Conservation (phyloP, 2,329 filamentous ascomycete species). For the Sphaceloma murrayae region DNA sequence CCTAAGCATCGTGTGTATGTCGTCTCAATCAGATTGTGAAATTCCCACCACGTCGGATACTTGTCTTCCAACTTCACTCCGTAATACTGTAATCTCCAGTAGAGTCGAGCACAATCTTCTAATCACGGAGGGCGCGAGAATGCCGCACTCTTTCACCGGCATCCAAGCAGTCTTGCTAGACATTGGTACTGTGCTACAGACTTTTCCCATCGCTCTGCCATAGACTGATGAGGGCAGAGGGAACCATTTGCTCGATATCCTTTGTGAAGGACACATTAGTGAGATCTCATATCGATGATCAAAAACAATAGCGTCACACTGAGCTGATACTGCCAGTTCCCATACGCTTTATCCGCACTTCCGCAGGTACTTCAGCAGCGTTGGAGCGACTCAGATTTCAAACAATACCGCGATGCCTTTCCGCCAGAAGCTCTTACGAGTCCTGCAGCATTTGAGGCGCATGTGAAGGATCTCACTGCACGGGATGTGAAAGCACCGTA, state of each 20-base stretch:
- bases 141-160: constrained; percentile 23
- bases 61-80: not conserved
- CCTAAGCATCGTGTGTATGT: too few species aligned
- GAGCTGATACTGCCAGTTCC: constrained; percentile 48
- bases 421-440: constrained; percentile 53
- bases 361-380: constrained; percentile 53
- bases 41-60: too few species aligned
- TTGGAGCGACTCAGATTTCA: constrained; percentile 58
- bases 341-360: constrained; percentile 61
- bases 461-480: constrained; percentile 60
- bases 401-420: constrained; percentile 60
- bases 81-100: too few species aligned
- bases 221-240: constrained; percentile 46
- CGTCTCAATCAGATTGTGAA: too few species aligned
- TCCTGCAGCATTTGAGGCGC: constrained; percentile 51
- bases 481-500: constrained; percentile 67
- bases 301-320: not conserved
- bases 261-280: constrained; percentile 78
- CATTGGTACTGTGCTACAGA: constrained; percentile 26
- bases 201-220: too few species aligned
- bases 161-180: constrained; percentile 30
- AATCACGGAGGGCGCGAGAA: too few species aligned
- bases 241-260: constrained; percentile 72
- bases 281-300: constrained; percentile 39
- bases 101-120: too few species aligned